A percentile compares a stretch with the other conserved stretches of the same genome.
These are phyloP conservation scores for Mantamonas sphyraenae DNA, from an alignment of 78 protist species.

Conservation along the genomic window DNA sequence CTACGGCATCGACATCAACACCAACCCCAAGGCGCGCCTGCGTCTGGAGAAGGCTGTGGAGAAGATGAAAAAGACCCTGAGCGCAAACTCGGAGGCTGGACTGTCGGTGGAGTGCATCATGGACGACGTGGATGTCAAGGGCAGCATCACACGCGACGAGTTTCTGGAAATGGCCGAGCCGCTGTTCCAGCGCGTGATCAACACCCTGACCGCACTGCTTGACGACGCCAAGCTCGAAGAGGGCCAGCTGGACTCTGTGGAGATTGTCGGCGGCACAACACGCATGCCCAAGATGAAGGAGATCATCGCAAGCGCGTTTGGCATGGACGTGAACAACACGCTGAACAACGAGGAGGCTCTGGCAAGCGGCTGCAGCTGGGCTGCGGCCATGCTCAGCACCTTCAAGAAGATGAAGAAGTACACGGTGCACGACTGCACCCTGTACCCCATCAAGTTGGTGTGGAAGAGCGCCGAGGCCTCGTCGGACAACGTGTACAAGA, in stretches of 20 bases:
- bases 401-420: conserved; percentile 78
- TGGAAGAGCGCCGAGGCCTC: conserved; percentile 31
- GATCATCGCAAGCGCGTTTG: neutral
- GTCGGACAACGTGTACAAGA: neutral
- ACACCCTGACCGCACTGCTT: neutral
- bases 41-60: conserved; percentile 73
- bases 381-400: conserved; percentile 76
- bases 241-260: conserved; percentile 50
- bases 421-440: conserved; percentile 45
- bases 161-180: conserved; percentile 44
- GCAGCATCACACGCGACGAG: conserved; percentile 35
- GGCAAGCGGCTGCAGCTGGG: conserved; percentile 83
- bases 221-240: neutral
- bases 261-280: conserved; percentile 74
- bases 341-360: conserved; percentile 85
- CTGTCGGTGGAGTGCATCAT: conserved; percentile 75
- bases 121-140: conserved; percentile 72
- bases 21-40: conserved; percentile 50
- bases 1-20: conserved; percentile 59
- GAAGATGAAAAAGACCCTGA: conserved; percentile 63
- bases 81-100: conserved; percentile 57
- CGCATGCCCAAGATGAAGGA: conserved; percentile 43
- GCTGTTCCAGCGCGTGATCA: neutral
- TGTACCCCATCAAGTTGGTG: conserved; percentile 49
- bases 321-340: conserved; percentile 35